Percentiles rank a stretch among this genome's conserved stretches.
phyloP scores from a whole-genome alignment of 768 basidiomycete genomes.

The Suillus discolor region DNA sequence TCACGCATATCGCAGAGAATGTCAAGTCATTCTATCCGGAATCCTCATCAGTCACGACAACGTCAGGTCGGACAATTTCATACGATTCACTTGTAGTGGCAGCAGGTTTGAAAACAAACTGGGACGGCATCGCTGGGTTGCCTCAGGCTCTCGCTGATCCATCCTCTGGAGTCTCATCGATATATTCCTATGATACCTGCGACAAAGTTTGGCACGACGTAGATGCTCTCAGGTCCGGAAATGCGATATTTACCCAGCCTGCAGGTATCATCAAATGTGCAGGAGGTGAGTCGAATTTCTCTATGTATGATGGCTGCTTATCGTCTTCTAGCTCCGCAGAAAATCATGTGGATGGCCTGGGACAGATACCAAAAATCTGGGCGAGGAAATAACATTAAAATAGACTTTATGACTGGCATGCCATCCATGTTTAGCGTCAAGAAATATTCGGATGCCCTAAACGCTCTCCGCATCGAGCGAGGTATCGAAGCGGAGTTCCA shows the following conservation, averaged over 20 bases:
- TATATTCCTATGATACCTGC: constrained; percentile 88
- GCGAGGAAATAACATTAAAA: constrained; percentile 55
- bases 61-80: constrained; percentile 64
- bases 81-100: constrained; percentile 92
- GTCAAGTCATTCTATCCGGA: constrained; percentile 76
- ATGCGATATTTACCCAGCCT: constrained; percentile 95
- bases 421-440: constrained; percentile 97
- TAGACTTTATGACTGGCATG: constrained; percentile 89
- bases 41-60: constrained; percentile 71
- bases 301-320: constrained; percentile 8
- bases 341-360: constrained; percentile 98
- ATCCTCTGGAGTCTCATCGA: constrained; percentile 82
- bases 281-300: constrained; percentile 54
- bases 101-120: constrained; percentile 87
- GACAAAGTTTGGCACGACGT: constrained; percentile 90
- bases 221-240: constrained; percentile 70
- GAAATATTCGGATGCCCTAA: constrained; percentile 90
- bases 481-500: constrained; percentile 81
- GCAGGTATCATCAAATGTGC: constrained; percentile 93
- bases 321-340: constrained; percentile 65
- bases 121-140: constrained; percentile 73
- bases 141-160: constrained; percentile 76
- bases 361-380: constrained; percentile 70
- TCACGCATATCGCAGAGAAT: constrained; percentile 70
- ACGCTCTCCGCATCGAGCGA: constrained; percentile 75